These are phyloP conservation scores for Xylaria digitata DNA, from an alignment of 2,329 filamentous ascomycete species.

Conservation along the genomic window DNA sequence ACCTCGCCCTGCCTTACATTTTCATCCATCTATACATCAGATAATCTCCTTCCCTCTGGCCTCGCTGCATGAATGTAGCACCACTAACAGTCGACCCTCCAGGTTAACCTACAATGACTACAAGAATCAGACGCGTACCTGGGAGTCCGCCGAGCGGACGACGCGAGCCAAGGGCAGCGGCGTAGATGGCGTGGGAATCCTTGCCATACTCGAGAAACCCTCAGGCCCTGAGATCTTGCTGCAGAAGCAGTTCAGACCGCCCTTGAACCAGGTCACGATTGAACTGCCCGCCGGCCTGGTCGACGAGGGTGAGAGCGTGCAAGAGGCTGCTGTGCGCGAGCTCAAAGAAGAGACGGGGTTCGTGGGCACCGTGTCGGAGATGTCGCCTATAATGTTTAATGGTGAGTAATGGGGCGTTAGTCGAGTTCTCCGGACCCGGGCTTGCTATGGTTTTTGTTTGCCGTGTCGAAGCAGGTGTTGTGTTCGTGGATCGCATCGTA, in stretches of 20 bases:
- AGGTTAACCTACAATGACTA: constrained; percentile 74
- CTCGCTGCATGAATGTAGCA: neutral
- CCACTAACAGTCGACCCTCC: constrained; percentile 23
- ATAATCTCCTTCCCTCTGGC: neutral
- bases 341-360: constrained; percentile 76
- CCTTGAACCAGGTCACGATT: constrained; percentile 68
- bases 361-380: constrained; percentile 63
- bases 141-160: constrained; percentile 79
- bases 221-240: constrained; percentile 68
- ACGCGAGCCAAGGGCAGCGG: constrained; percentile 71
- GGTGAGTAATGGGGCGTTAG: constrained; percentile 39
- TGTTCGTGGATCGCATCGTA: neutral
- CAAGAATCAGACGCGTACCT: constrained; percentile 67
- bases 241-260: constrained; percentile 75
- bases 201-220: constrained; percentile 72
- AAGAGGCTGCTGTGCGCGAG: constrained; percentile 71
- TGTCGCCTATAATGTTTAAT: constrained; percentile 53
- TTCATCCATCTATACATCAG: neutral
- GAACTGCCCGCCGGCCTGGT: constrained; percentile 74
- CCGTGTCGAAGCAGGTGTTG: neutral
- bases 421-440: neutral
- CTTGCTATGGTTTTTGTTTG: neutral
- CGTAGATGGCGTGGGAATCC: constrained; percentile 79
- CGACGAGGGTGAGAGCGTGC: constrained; percentile 70
- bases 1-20: neutral